Conservation (phyloP, 1,139 yeast species). For the Debaryomyces sp. region DNA sequence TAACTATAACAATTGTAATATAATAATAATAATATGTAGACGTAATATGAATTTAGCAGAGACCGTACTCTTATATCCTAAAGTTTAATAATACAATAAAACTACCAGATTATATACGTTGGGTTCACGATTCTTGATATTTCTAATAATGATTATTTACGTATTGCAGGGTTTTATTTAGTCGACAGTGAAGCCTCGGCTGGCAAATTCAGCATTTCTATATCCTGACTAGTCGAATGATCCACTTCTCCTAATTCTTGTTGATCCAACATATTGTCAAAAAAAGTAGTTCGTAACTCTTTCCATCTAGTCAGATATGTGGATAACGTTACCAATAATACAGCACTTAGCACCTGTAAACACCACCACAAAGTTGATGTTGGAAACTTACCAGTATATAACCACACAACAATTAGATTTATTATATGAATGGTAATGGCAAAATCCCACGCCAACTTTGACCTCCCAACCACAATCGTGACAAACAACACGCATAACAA, state of each 20-base stretch:
- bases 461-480: slow-evolving; percentile 85
- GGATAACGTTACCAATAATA: slow-evolving; percentile 73
- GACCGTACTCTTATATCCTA: neutral
- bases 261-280: slow-evolving; percentile 71
- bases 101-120: neutral
- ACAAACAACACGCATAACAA: slow-evolving; percentile 77
- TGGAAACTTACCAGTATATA: slow-evolving; percentile 69
- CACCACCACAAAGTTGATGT: slow-evolving; percentile 81
- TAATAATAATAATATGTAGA: too few relatives aligned
- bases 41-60: too few relatives aligned
- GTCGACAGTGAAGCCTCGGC: slow-evolving; percentile 1
- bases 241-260: slow-evolving; percentile 42
- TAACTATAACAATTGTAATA: too few relatives aligned
- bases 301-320: slow-evolving; percentile 89
- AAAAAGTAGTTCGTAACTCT: slow-evolving; percentile 84
- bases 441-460: slow-evolving; percentile 94
- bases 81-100: neutral
- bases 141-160: neutral
- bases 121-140: neutral
- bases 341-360: slow-evolving; percentile 68
- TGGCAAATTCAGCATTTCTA: slow-evolving; percentile 22
- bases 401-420: slow-evolving; percentile 70
- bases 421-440: slow-evolving; percentile 87
- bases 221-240: slow-evolving; percentile 16
- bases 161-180: neutral